Percentiles rank a stretch among this genome's conserved stretches.
Evolutionary conservation across 164 flowering plant species (phyloP).

Genomic region (Berberis vulgaris): DNA sequence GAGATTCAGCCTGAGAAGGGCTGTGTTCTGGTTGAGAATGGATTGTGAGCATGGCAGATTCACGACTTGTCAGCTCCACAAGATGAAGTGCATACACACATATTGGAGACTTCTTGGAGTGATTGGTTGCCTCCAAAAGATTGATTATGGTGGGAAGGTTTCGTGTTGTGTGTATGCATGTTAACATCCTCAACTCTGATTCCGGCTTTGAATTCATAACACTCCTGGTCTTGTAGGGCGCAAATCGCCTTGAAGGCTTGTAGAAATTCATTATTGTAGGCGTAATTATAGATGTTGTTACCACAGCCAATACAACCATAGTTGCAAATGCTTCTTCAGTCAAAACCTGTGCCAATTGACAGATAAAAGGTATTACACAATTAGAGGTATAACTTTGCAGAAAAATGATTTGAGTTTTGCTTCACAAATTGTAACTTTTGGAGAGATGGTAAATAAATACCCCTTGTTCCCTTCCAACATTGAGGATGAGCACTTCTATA

Average conservation of each 20-base stretch:
- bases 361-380: neutral
- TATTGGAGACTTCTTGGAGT: neutral
- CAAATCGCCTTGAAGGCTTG: neutral
- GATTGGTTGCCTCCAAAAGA: too few relatives aligned
- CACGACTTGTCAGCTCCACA: too few relatives aligned
- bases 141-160: too few relatives aligned
- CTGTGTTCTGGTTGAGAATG: too few relatives aligned
- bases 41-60: too few relatives aligned
- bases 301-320: constrained; percentile 2
- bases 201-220: too few relatives aligned
- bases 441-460: neutral
- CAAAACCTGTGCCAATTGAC: neutral
- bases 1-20: too few relatives aligned
- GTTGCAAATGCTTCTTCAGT: constrained; percentile 10
- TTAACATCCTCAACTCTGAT: too few relatives aligned
- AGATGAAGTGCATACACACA: neutral
- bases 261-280: neutral
- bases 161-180: too few relatives aligned
- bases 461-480: constrained; percentile 4
- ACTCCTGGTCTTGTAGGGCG: too few relatives aligned
- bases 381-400: neutral
- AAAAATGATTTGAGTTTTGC: neutral
- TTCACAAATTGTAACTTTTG: neutral
- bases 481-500: constrained; percentile 8
- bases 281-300: constrained; percentile 1